These are phyloP conservation scores for Rhizopogon sp. DNA, from an alignment of 768 basidiomycete genomes.

Conservation along the genomic window DNA sequence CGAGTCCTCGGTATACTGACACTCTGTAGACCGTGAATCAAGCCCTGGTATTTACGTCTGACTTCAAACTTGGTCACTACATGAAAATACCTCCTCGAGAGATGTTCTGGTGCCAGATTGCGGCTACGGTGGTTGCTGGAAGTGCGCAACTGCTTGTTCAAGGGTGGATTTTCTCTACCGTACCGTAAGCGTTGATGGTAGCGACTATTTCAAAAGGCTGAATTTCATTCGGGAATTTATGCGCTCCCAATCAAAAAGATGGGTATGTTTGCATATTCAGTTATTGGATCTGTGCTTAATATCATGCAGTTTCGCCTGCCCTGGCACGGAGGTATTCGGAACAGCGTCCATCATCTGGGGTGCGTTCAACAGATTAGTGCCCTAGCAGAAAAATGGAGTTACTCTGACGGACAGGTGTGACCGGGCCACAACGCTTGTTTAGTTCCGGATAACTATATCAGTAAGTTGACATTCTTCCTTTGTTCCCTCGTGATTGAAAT, in stretches of 20 bases:
- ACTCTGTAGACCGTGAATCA: slow-evolving; percentile 23
- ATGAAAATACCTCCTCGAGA: slow-evolving; percentile 56
- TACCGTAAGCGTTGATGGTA: slow-evolving; percentile 37
- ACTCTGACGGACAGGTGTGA: slow-evolving; percentile 45
- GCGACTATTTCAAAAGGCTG: neutral
- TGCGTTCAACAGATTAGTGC: slow-evolving; percentile 6
- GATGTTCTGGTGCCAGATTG: slow-evolving; percentile 70
- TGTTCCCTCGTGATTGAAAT: slow-evolving; percentile 10
- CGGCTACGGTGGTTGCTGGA: slow-evolving; percentile 64
- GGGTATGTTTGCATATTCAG: slow-evolving; percentile 12
- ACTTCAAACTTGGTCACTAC: slow-evolving; percentile 79
- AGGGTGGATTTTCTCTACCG: slow-evolving; percentile 60
- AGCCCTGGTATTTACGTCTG: slow-evolving; percentile 64
- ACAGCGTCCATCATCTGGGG: slow-evolving; percentile 53
- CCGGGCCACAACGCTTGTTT: slow-evolving; percentile 60
- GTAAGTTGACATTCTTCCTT: slow-evolving; percentile 29
- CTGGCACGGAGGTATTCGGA: slow-evolving; percentile 46
- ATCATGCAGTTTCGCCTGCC: slow-evolving; percentile 40
- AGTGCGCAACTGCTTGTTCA: slow-evolving; percentile 76
- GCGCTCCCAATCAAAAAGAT: slow-evolving; percentile 38
- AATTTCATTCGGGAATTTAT: slow-evolving; percentile 38
- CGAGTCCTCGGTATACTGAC: slow-evolving; percentile 10
- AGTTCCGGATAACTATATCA: slow-evolving; percentile 53
- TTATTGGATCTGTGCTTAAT: neutral
- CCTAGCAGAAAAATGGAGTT: slow-evolving; percentile 5